Percentiles rank a stretch among this genome's conserved stretches.
Evolutionary conservation across 768 basidiomycete species (phyloP).

Genomic region (Termitomyces heimii): DNA sequence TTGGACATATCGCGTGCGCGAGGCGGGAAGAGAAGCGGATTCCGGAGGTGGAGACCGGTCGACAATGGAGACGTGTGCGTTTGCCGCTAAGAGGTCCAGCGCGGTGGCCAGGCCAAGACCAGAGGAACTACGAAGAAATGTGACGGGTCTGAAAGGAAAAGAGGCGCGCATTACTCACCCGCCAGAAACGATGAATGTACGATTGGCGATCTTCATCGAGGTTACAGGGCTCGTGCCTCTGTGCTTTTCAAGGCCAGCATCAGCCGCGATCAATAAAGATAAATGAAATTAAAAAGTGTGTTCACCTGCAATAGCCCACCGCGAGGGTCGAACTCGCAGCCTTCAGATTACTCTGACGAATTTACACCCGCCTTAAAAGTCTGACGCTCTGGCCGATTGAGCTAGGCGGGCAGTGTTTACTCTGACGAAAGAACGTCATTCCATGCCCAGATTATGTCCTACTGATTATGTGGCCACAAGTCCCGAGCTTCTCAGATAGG

Average conservation of each 20-base stretch:
- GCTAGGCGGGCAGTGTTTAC: conserved; percentile 51
- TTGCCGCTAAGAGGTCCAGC: conserved; percentile 32
- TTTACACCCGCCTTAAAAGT: conserved; percentile 31
- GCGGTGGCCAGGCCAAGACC: conserved; percentile 54
- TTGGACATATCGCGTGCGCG: not conserved
- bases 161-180: conserved; percentile 32
- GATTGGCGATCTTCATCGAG: conserved; percentile 42
- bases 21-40: not conserved
- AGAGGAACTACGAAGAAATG: conserved; percentile 34
- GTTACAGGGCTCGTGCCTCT: not conserved
- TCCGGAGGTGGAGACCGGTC: not conserved
- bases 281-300: too few relatives aligned
- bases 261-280: too few relatives aligned
- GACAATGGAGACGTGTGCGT: not conserved
- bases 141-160: not conserved
- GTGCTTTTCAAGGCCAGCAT: too few relatives aligned
- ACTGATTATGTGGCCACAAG: too few relatives aligned
- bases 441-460: too few relatives aligned
- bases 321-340: conserved; percentile 83
- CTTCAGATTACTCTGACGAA: conserved; percentile 48
- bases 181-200: conserved; percentile 55
- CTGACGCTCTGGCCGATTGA: conserved; percentile 64
- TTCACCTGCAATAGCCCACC: conserved; percentile 53
- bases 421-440: too few relatives aligned
- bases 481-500: too few relatives aligned